Evolutionary conservation across 2,329 filamentous ascomycete genomes (phyloP).

Genomic region (Pseudogymnoascus sp.): DNA sequence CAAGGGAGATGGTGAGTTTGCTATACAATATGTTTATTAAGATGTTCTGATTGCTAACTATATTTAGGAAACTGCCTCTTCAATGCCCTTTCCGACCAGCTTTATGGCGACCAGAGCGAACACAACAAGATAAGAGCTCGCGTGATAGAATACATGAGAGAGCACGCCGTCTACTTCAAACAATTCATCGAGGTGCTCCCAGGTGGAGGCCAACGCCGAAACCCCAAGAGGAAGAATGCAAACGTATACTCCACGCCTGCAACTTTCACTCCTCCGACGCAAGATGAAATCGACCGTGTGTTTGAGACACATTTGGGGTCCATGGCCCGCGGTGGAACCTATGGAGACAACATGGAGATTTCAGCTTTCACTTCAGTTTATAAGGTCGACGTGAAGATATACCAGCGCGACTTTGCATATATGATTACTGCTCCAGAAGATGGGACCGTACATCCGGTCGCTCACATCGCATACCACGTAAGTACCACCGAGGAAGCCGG

Average conservation of each 20-base stretch:
- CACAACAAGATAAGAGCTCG: constrained; percentile 51
- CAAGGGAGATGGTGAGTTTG: constrained; percentile 53
- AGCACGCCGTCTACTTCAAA: constrained; percentile 55
- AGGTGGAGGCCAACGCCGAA: constrained; percentile 48
- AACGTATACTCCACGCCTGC: constrained; percentile 39
- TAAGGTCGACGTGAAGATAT: constrained; percentile 56
- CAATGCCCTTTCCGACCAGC: constrained; percentile 59
- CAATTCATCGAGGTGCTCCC: constrained; percentile 51
- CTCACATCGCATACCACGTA: constrained; percentile 59
- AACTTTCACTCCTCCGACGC: constrained; percentile 41
- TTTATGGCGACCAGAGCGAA: constrained; percentile 53
- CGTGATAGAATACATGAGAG: constrained; percentile 56
- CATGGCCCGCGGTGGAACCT: constrained; percentile 55
- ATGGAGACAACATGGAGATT: constrained; percentile 62
- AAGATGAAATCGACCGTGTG: constrained; percentile 44
- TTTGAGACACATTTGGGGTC: constrained; percentile 49
- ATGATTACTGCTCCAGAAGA: constrained; percentile 37
- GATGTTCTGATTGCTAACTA: constrained; percentile 17
- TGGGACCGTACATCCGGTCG: constrained; percentile 29
- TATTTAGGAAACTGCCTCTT: constrained; percentile 61
- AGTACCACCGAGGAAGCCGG: constrained; percentile 26
- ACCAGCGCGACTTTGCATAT: constrained; percentile 46
- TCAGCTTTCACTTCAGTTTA: constrained; percentile 57
- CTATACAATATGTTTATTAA: neutral
- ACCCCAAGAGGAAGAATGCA: constrained; percentile 45